These are phyloP conservation scores for Penicillium sp. DNA, from an alignment of 2,329 filamentous ascomycete genomes.

Conservation along the genomic window DNA sequence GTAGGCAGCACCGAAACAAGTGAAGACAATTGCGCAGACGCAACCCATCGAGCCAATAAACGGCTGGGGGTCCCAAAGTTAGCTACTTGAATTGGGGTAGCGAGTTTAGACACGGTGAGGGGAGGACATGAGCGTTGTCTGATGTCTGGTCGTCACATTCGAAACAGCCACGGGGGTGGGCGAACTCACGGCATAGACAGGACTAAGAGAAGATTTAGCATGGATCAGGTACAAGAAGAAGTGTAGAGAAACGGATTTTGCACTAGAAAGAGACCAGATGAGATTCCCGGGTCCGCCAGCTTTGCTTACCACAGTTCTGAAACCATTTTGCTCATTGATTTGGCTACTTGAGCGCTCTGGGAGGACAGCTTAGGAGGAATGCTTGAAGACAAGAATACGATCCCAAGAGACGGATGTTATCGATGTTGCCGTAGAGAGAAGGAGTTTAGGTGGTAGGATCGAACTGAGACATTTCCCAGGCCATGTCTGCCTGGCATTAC, in stretches of 20 bases:
- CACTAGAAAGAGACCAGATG: too few relatives aligned
- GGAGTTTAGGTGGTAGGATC: too few relatives aligned
- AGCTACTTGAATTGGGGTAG: not conserved
- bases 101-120: conserved; percentile 3
- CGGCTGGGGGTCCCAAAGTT: conserved; percentile 45
- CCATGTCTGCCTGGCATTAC: too few relatives aligned
- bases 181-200: conserved; percentile 95
- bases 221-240: not conserved
- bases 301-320: not conserved
- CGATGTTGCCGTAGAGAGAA: too few relatives aligned
- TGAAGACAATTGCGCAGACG: conserved; percentile 89
- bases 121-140: not conserved
- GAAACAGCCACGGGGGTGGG: not conserved
- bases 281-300: not conserved
- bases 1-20: conserved; percentile 91
- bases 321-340: not conserved
- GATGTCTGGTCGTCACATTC: conserved; percentile 7
- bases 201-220: conserved; percentile 47
- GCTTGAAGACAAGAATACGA: too few relatives aligned
- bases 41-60: conserved; percentile 98
- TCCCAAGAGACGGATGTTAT: too few relatives aligned
- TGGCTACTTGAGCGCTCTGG: not conserved
- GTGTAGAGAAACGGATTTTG: too few relatives aligned
- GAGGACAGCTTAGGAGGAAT: too few relatives aligned
- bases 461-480: too few relatives aligned